These are phyloP conservation scores for Paramecium caudatum DNA, from an alignment of 73 alveolate genomes.

Conservation along the genomic window DNA sequence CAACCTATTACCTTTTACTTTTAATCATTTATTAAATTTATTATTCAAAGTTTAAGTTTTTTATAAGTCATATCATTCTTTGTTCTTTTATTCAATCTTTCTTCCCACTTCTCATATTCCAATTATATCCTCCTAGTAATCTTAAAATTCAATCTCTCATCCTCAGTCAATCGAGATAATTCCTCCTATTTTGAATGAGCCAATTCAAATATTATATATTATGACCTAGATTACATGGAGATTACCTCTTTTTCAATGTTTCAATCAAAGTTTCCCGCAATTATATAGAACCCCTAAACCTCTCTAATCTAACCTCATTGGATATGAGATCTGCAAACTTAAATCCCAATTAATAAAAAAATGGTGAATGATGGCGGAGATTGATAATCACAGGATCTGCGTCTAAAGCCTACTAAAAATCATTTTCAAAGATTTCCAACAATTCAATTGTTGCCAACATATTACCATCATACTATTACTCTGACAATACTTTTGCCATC, in stretches of 20 bases:
- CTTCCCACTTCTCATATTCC: constrained; percentile 55
- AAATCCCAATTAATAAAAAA: constrained; percentile 30
- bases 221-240: not conserved
- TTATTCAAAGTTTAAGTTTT: not conserved
- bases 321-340: constrained; percentile 16
- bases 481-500: constrained; percentile 23
- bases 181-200: not conserved
- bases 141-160: not conserved
- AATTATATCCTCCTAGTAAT: not conserved
- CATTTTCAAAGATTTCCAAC: constrained; percentile 45
- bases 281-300: not conserved
- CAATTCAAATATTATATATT: not conserved
- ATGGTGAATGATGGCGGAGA: not conserved
- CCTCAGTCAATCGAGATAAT: not conserved
- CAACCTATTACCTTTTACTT: constrained; percentile 65
- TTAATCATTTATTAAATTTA: constrained; percentile 32
- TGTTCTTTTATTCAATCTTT: constrained; percentile 5
- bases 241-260: not conserved
- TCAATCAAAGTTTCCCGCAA: not conserved
- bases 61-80: constrained; percentile 7
- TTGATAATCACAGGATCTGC: constrained; percentile 13
- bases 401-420: not conserved
- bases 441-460: not conserved
- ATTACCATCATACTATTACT: not conserved
- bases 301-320: not conserved